phyloP scores from a whole-genome alignment of 2,329 filamentous ascomycete genomes.

The Stemphylium lycopersici region DNA sequence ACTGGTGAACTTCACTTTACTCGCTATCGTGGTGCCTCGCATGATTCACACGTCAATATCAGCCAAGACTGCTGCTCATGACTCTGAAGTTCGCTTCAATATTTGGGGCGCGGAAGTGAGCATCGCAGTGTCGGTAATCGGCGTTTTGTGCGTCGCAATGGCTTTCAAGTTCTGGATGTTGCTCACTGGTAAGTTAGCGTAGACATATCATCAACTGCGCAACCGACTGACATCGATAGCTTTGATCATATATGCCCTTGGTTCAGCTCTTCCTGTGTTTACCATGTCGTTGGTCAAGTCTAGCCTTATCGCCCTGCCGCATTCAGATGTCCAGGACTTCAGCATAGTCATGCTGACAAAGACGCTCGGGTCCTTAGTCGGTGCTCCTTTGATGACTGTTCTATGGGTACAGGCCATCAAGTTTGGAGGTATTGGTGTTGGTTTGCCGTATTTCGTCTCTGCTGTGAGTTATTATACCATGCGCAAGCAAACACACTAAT shows the following conservation, averaged over 20 bases:
- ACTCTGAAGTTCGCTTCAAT: slow-evolving; percentile 40
- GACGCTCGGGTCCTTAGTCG: slow-evolving; percentile 44
- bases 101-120: slow-evolving; percentile 40
- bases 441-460: slow-evolving; percentile 45
- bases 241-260: slow-evolving; percentile 46
- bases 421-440: slow-evolving; percentile 39
- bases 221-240: slow-evolving; percentile 24
- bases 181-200: slow-evolving; percentile 28
- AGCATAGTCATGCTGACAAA: slow-evolving; percentile 48
- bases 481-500: background rate
- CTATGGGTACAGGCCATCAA: slow-evolving; percentile 46
- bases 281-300: slow-evolving; percentile 48
- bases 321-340: slow-evolving; percentile 43
- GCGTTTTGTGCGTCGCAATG: slow-evolving; percentile 42
- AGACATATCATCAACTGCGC: too few species aligned
- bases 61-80: slow-evolving; percentile 23
- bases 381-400: slow-evolving; percentile 46
- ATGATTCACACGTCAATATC: slow-evolving; percentile 40
- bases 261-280: slow-evolving; percentile 48
- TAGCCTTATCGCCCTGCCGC: slow-evolving; percentile 34
- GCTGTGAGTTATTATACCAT: slow-evolving; percentile 30
- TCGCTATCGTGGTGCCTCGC: slow-evolving; percentile 42
- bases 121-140: slow-evolving; percentile 42
- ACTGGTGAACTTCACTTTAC: slow-evolving; percentile 43
- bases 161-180: slow-evolving; percentile 43